A percentile compares a stretch with the other conserved stretches of the same genome.
These are phyloP conservation scores for Monosporascus sp. DNA, from an alignment of 2,329 filamentous ascomycete genomes.

Conservation along the genomic window DNA sequence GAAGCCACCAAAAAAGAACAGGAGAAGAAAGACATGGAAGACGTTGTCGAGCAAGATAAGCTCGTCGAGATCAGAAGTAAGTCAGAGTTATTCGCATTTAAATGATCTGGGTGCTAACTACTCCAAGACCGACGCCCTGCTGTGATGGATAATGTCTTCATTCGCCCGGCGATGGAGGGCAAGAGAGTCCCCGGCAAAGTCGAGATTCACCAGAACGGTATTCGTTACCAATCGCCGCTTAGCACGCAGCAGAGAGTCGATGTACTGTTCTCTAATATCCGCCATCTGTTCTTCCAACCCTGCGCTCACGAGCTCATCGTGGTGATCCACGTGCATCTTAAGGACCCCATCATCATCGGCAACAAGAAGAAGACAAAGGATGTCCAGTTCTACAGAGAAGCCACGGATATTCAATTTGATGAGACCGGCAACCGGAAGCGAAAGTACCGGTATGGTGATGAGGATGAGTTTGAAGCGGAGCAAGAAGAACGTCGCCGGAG, in stretches of 20 bases:
- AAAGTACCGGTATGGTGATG: constrained; percentile 95
- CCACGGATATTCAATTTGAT: constrained; percentile 97
- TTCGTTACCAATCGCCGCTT: constrained; percentile 82
- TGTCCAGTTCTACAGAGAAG: constrained; percentile 96
- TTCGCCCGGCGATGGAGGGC: constrained; percentile 90
- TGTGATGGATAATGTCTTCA: constrained; percentile 89
- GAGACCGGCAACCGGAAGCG: constrained; percentile 97
- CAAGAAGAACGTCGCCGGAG: constrained; percentile 91
- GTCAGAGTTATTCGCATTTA: constrained; percentile 23
- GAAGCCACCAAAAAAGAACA: constrained; percentile 88
- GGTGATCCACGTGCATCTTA: constrained; percentile 95
- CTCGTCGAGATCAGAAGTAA: constrained; percentile 87
- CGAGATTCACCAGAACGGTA: constrained; percentile 98
- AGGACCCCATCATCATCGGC: constrained; percentile 95
- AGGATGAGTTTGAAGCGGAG: constrained; percentile 97
- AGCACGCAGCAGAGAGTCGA: constrained; percentile 81
- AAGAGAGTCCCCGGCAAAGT: constrained; percentile 95
- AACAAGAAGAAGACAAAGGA: constrained; percentile 98
- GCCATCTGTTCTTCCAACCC: constrained; percentile 97
- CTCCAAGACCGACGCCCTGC: constrained; percentile 79
- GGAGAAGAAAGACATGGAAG: constrained; percentile 99
- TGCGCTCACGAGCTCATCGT: constrained; percentile 95
- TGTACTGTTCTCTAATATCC: constrained; percentile 95
- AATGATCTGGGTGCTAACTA: constrained; percentile 32
- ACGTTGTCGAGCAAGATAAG: constrained; percentile 98